Base-by-base conservation (phyloP, 352 stramenopile genomes). In the Globisporangium spiculum region DNA sequence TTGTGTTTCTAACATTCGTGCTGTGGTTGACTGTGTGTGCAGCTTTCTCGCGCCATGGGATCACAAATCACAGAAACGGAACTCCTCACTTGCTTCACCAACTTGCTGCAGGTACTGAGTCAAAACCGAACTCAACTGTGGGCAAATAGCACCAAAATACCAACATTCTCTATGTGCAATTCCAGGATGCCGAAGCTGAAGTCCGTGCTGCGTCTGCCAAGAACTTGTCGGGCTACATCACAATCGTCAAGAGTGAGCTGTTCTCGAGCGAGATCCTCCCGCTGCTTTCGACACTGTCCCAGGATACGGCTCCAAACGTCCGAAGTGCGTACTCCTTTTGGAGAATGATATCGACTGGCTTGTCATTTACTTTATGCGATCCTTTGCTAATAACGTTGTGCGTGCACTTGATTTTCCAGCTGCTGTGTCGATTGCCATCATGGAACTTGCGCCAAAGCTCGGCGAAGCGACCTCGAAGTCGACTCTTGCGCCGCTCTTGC, bases 391-490 rank as follows among this genome's bases (percentile, higher is more conserved):
- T 30, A 30, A 53, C 8, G 20, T 44, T 32, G 53, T 55, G 18
- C 44, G 27, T 30, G 18, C n/a, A 4, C 55, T 71, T 58, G 30
- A 32, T 57, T 53, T 68, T 68, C 46, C 65, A 93, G 86, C 86
- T 67, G 84, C 86, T 56, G 86, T 93, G 50, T 94, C 86, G 44
- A 83, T 94, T 34, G 84, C 86, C 30, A 90, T 81, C 73, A 98
- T 98, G 94, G 95, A 98, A 78, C 90, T 98, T 12, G 81, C 93
- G 20, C 92, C 87, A 32, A 97, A 98, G 70, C 89, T 97, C 53
- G 91, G 92, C 22, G 83, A 98, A 67, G 85, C 87, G 9, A 83
- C 96, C 38, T 97, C 97, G 73, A 97, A 98, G 80, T 83, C 71
- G 56, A 84, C 77, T 38, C 76, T 95, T 2, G 81, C 86, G 12